Conservation (phyloP, 2,329 filamentous ascomycete species). For the Aschersonia sp. region DNA sequence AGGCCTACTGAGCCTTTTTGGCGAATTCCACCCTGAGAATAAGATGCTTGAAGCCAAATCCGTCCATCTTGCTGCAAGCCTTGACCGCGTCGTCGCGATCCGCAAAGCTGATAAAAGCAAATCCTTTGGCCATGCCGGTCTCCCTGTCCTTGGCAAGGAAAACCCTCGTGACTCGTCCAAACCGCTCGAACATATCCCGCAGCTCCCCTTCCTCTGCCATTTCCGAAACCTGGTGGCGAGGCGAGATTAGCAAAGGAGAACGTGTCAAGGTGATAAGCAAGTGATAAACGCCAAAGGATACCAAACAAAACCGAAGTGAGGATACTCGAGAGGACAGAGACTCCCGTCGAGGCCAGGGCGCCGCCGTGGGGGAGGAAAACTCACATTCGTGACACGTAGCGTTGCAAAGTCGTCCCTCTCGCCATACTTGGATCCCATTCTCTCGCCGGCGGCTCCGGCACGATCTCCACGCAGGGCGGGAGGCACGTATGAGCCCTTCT, state of each 20-base stretch:
- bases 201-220: constrained; percentile 93
- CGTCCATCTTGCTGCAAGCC: constrained; percentile 96
- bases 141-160: constrained; percentile 98
- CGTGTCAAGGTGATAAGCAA: too few species aligned
- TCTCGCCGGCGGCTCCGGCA: constrained; percentile 52
- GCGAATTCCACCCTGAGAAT: constrained; percentile 81
- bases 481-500: constrained; percentile 81
- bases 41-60: constrained; percentile 78
- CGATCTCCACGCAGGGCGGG: constrained; percentile 71
- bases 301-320: too few species aligned
- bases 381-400: constrained; percentile 90
- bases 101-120: constrained; percentile 95
- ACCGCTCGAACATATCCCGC: constrained; percentile 95
- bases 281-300: too few species aligned
- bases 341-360: too few species aligned
- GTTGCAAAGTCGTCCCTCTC: constrained; percentile 95
- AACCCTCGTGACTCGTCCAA: constrained; percentile 89
- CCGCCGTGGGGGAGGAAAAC: constrained; percentile 19
- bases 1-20: constrained; percentile 45
- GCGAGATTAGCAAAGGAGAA: not conserved
- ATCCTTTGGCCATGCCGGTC: constrained; percentile 91
- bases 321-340: too few species aligned
- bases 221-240: constrained; percentile 60
- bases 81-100: constrained; percentile 80
- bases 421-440: constrained; percentile 75